These are phyloP conservation scores for Pichia deserticola DNA, from an alignment of 805 yeast species.

Conservation along the genomic window DNA sequence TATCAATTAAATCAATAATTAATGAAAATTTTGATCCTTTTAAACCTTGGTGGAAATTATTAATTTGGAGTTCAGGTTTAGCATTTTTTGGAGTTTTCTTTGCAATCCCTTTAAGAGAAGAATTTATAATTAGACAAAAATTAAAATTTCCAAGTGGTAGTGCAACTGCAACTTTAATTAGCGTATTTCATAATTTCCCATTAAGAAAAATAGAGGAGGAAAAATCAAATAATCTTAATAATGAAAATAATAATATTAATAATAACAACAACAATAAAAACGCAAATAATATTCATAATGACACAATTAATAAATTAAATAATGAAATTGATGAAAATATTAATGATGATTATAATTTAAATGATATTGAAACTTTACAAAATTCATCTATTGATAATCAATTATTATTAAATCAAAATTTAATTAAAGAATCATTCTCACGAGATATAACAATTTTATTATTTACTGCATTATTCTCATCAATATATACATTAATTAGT, in stretches of 20 bases:
- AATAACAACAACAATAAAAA: background rate
- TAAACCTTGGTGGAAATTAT: slow-evolving; percentile 39
- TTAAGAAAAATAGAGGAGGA: background rate
- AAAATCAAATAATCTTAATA: background rate
- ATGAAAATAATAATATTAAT: background rate
- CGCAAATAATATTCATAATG: background rate
- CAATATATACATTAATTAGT: slow-evolving; percentile 62
- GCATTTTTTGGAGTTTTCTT: slow-evolving; percentile 95
- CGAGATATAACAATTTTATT: slow-evolving; percentile 55
- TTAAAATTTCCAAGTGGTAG: slow-evolving; percentile 91
- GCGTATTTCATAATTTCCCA: slow-evolving; percentile 72
- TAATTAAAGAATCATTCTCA: slow-evolving; percentile 28
- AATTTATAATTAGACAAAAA: slow-evolving; percentile 81
- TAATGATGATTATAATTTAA: background rate
- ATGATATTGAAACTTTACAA: background rate
- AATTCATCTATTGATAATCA: background rate
- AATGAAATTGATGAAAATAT: background rate
- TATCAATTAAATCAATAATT: background rate
- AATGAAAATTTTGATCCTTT: slow-evolving; percentile 24
- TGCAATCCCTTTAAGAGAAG: slow-evolving; percentile 81
- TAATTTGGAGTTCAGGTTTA: slow-evolving; percentile 78
- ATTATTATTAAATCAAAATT: background rate
- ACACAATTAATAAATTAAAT: background rate
- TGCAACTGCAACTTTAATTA: slow-evolving; percentile 90
- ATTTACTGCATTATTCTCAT: slow-evolving; percentile 59